Base-by-base conservation (phyloP, 1,284 basidiomycete genomes). In the Ceratobasidium theobromae region DNA sequence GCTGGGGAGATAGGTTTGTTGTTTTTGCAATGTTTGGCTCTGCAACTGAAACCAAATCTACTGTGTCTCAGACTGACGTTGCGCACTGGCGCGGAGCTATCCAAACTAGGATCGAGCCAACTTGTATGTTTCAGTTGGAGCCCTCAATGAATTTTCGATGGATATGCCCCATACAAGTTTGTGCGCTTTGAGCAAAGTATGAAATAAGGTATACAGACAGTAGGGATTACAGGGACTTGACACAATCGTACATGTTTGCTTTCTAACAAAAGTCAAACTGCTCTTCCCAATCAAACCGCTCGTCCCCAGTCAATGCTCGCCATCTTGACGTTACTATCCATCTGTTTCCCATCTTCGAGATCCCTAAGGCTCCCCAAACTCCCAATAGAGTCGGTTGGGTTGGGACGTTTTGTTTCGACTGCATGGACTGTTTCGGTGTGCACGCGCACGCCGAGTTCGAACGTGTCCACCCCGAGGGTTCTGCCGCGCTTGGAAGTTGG, bases 381-480 rank as follows among this genome's bases (percentile, higher is more conserved):
- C 30, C 18, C 45, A 14, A 38, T 30, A 5, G 54, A 57, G 5
- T 25, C 54, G 41, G 23, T 16, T 4, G 25, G 25, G n/a, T 46
- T 51, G 5, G 32, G 43, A 6, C 8, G 21, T 23, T 45, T 45
- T 5, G 46, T 4, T n/a, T 62, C 46, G 21, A 46, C 28, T 8
- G 25, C 57, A 12, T 49, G 28, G 23, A 46, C 23, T 4, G 45
- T 62, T 33, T 62, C 46, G 30, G 57, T 51, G 23, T 38, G 57
- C 6, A 49, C 57, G 21, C 57, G 43, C 16, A 62, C 57, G 41
- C 33, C 57, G 2, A 62, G 46, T 27, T 62, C 57, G 48, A 62
- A 62, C 3, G 57, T 62, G 12, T 62, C 45, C 4, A 33, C 16
- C 11, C n/a, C 57, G 35, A 23, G 21, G 5, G 21, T 12, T 25